Conservation (phyloP, 2,329 filamentous ascomycete species). For the Fusarium mexicanum region DNA sequence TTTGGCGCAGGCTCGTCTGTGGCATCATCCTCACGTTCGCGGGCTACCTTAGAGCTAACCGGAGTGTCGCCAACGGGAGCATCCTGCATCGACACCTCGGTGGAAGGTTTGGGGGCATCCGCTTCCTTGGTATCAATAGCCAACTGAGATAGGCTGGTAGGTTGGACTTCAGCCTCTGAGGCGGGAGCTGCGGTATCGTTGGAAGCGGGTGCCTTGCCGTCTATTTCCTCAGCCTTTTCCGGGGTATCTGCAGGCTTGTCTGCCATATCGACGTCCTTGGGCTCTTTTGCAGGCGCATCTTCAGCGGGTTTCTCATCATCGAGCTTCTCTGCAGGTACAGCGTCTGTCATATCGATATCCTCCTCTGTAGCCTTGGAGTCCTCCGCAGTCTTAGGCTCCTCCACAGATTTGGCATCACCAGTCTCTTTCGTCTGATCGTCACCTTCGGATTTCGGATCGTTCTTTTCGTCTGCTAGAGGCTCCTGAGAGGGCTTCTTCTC, state of each 20-base stretch:
- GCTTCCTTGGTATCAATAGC: slow-evolving; percentile 50
- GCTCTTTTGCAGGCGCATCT: slow-evolving; percentile 8
- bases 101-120: slow-evolving; percentile 41
- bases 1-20: slow-evolving; percentile 76
- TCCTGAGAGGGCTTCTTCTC: slow-evolving; percentile 20
- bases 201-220: slow-evolving; percentile 20
- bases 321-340: slow-evolving; percentile 7
- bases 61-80: slow-evolving; percentile 48
- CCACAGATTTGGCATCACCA: slow-evolving; percentile 1
- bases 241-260: slow-evolving; percentile 33
- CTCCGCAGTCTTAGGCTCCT: background rate
- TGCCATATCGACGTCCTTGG: slow-evolving; percentile 42
- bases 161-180: slow-evolving; percentile 50
- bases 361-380: slow-evolving; percentile 1
- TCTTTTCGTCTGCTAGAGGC: slow-evolving; percentile 7
- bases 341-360: slow-evolving; percentile 31
- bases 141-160: slow-evolving; percentile 52
- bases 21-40: slow-evolving; percentile 81
- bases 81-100: slow-evolving; percentile 65
- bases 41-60: slow-evolving; percentile 68
- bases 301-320: background rate
- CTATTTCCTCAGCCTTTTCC: slow-evolving; percentile 26
- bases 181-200: slow-evolving; percentile 37
- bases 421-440: slow-evolving; percentile 5
- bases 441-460: slow-evolving; percentile 28